Evolutionary conservation across 768 basidiomycete genomes (phyloP).

Genomic region (Rhodotorula toruloides): DNA sequence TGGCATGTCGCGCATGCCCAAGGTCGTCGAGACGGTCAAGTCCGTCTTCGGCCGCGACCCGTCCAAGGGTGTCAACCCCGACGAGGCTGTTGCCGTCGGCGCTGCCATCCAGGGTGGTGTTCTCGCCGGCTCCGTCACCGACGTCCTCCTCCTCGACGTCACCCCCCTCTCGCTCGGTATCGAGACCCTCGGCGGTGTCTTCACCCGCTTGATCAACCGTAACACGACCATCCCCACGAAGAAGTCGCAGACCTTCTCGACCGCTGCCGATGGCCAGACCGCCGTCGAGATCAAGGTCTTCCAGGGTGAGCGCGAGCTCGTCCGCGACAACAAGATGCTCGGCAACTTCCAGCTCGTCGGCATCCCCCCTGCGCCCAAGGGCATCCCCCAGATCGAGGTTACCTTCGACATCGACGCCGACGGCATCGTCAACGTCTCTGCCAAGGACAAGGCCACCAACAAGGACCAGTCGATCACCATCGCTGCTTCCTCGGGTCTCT

Average conservation of each 20-base stretch:
- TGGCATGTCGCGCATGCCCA: slow-evolving; percentile 98
- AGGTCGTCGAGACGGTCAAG: slow-evolving; percentile 90
- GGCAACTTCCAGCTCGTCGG: slow-evolving; percentile 99
- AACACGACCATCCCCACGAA: slow-evolving; percentile 99
- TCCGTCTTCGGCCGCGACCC: slow-evolving; percentile 89
- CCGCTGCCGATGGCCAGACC: slow-evolving; percentile 97
- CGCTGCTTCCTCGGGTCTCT: slow-evolving; percentile 92
- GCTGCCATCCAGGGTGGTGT: slow-evolving; percentile 98
- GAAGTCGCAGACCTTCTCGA: slow-evolving; percentile 98
- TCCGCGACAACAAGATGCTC: slow-evolving; percentile 95
- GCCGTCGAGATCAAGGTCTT: slow-evolving; percentile 99
- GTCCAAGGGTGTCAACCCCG: slow-evolving; percentile 98
- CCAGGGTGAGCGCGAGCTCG: slow-evolving; percentile 98
- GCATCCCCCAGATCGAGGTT: slow-evolving; percentile 79
- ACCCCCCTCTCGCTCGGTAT: slow-evolving; percentile 92
- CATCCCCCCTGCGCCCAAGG: slow-evolving; percentile 80
- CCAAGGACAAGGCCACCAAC: slow-evolving; percentile 62
- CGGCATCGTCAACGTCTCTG: slow-evolving; percentile 90
- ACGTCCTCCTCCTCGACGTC: slow-evolving; percentile 81
- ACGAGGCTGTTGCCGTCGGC: slow-evolving; percentile 97
- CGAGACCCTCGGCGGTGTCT: slow-evolving; percentile 91
- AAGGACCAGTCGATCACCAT: slow-evolving; percentile 63
- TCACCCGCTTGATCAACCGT: slow-evolving; percentile 95
- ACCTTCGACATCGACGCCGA: slow-evolving; percentile 91
- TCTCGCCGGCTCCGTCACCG: slow-evolving; percentile 89